phyloP scores from a whole-genome alignment of 768 basidiomycete species.

The Pulveroboletus frians region DNA sequence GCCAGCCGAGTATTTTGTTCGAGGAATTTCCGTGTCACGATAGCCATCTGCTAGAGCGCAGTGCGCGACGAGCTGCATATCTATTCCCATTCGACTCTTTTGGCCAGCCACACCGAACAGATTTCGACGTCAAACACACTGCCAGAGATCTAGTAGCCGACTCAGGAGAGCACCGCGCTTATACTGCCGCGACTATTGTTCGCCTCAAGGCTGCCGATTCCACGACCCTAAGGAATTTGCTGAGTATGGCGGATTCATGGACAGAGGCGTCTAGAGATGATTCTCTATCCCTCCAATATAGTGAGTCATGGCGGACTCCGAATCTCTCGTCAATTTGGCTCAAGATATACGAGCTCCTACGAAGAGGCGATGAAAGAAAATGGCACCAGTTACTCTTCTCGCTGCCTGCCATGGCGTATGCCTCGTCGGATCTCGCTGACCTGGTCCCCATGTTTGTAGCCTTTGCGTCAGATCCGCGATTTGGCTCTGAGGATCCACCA shows the following conservation, averaged over 20 bases:
- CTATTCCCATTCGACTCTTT: constrained; percentile 1
- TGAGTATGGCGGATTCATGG: constrained; percentile 10
- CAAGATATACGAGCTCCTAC: constrained; percentile 26
- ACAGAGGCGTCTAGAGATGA: background rate
- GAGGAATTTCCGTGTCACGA: constrained; percentile 4
- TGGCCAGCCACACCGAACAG: background rate
- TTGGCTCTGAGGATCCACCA: constrained; percentile 8
- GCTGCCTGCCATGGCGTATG: constrained; percentile 27
- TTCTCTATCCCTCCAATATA: constrained; percentile 20
- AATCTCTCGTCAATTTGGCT: constrained; percentile 24
- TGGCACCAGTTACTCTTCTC: constrained; percentile 26
- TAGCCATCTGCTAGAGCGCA: constrained; percentile 8
- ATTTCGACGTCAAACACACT: constrained; percentile 2
- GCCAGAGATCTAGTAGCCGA: background rate
- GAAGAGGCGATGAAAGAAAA: constrained; percentile 4
- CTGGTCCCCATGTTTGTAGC: constrained; percentile 28
- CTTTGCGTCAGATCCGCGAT: constrained; percentile 16
- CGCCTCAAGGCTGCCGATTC: background rate
- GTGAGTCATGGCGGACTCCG: constrained; percentile 24
- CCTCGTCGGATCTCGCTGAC: background rate
- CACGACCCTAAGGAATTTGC: background rate
- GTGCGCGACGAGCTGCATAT: no score
- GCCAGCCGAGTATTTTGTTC: background rate
- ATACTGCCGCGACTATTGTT: constrained; percentile 10
- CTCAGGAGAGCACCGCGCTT: constrained; percentile 16